phyloP scores from a whole-genome alignment of 2,329 filamentous ascomycete genomes.

The Trichoderma gracile region DNA sequence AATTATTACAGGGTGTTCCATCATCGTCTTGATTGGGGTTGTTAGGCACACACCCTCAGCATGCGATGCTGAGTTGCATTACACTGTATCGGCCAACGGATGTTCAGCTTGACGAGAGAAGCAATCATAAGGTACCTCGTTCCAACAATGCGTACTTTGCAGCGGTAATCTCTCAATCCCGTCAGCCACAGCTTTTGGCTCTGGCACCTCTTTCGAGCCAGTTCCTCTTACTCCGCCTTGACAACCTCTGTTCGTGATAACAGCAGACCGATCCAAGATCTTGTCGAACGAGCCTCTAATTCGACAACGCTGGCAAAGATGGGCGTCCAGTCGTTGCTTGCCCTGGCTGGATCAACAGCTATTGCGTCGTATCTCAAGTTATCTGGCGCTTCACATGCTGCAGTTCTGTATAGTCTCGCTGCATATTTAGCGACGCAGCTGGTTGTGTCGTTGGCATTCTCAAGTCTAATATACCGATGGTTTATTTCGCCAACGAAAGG shows the following conservation, averaged over 20 bases:
- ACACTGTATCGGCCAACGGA: no score
- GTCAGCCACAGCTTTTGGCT: no score
- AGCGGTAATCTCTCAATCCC: no score
- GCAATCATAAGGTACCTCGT: no score
- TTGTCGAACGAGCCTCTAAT: accelerated
- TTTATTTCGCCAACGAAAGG: constrained; percentile 2
- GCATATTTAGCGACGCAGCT: neutral
- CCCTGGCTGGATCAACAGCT: neutral
- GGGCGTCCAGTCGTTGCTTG: neutral
- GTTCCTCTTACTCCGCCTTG: neutral
- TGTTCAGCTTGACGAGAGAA: no score
- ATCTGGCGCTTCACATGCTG: neutral
- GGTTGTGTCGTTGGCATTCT: neutral
- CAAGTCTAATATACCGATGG: constrained; percentile 5
- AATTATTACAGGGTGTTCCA: neutral
- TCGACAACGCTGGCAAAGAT: no score
- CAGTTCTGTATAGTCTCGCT: neutral
- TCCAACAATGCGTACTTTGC: no score
- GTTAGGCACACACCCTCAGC: neutral
- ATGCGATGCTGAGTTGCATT: neutral
- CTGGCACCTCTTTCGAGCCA: no score
- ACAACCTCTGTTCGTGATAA: neutral
- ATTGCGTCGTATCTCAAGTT: neutral
- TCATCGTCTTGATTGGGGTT: no score
- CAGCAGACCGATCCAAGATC: neutral